Base-by-base conservation (phyloP, 495 filamentous ascomycete genomes). In the Talaromyces borbonicus region DNA sequence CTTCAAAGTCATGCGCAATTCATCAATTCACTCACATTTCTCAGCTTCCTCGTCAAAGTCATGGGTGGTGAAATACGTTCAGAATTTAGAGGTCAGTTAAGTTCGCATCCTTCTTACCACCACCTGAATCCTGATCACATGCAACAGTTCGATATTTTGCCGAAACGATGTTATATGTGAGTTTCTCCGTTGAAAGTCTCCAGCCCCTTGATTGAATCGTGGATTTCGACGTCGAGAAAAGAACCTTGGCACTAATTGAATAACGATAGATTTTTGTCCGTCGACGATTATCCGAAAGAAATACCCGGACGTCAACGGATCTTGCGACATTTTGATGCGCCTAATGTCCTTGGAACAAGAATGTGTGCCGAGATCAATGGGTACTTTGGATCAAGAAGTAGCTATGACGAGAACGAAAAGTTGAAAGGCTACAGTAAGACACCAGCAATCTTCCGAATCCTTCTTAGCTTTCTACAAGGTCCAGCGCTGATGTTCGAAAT, bases 251-350 rank as follows among this genome's bases (percentile, higher is more conserved):
- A n/a, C n/a, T n/a, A n/a, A n/a, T n/a, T n/a, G n/a, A 42, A 15
- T 42, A 14, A 27, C 6, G 0, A 25, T n/a, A 43, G 41, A 20
- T 31, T 43, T 3, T 27, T 43, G 0, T 18, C 48, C 46, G 43
- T 50, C 48, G 43, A 33, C 22, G n/a, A 50, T 47, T 56, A 56
- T 46, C 53, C 51, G 43, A 56, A 50, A 25, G 30, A 26, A 49
- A 51, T 25, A 19, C 9, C 23, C n/a, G 11, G 55, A 49, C 32
- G 33, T 18, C 38, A 49, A 42, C 54, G 56, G 49, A 40, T 49
- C 37, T 47, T 53, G 52, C 52, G 43, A 48, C 31, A 52, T 51
- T 46, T 55, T 23, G 24, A 31, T 30, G 41, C 26, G 5, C 41
- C 41, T 1, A 8, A 7, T 6, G 27, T 43, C 1, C 26, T 43